Base-by-base conservation (phyloP, 2,329 filamentous ascomycete species). In the Cladobotryum protrusum region DNA sequence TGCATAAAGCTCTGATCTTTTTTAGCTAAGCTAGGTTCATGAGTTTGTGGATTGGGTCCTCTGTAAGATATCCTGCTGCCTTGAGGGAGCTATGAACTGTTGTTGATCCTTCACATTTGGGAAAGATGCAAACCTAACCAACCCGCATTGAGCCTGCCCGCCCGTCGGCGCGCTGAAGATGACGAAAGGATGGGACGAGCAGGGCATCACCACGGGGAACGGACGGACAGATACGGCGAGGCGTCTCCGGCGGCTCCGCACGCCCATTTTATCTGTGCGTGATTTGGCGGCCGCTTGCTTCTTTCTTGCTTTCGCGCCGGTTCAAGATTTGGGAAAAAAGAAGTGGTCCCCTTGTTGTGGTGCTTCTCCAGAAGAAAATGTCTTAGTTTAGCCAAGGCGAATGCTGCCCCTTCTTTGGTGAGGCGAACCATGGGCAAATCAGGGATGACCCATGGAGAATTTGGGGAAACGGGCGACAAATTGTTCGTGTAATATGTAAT, bases 181-280 rank as follows among this genome's bases (percentile, higher is more conserved):
- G 24, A 29, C 24, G 24, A 29, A 29, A 29, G 24, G 24, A 29
- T 29, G 24, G 24, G 24, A 29, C 6, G 11, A 29, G 24, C 24
- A 29, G 24, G 24, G 24, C 24, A 29, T 29, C 24, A 9, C 35
- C 35, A 37, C n/a, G 35, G 35, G 17, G 35, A n/a, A 46, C 43
- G 49, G 37, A 50, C 44, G 49, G 44, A 45, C 47, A 52, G 32
- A 49, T 41, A 49, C 47, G 50, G 47, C 50, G 50, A 44, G 50
- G 40, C 41, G 34, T 14, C 47, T 50, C 18, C 36, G 43, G 47
- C 50, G 50, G 50, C 41, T 52, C 49, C 49, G 49, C 49, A 50
- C 49, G 41, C 17, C 48, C 43, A 46, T 50, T 42, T 20, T 50
- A 42, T 42, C 49, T 47, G 24, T 29, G 24, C 40, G 43, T 50